Conservation (phyloP, 176 grass and related monocot species). For the Ensete glaucum region DNA sequence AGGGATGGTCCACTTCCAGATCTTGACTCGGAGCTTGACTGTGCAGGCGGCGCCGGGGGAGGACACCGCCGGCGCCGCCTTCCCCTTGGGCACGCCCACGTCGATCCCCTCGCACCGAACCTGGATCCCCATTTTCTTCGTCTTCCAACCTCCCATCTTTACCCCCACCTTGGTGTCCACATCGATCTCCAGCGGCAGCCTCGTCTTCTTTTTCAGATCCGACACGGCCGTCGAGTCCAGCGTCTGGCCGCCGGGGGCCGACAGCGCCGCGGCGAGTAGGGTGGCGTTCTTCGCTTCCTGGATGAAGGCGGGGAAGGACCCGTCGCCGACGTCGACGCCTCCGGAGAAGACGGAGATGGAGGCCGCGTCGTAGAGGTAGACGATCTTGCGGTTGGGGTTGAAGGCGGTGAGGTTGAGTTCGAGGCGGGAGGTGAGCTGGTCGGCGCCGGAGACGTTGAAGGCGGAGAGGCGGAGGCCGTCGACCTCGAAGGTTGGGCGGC, state of each 20-base stretch:
- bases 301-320: constrained; percentile 50
- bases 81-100: constrained; percentile 48
- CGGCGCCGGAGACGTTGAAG: constrained; percentile 48
- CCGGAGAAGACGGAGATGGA: constrained; percentile 45
- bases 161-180: constrained; percentile 89
- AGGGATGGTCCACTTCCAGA: constrained; percentile 99
- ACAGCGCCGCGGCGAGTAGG: constrained; percentile 46
- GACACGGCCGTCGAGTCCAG: constrained; percentile 53
- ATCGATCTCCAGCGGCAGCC: constrained; percentile 47
- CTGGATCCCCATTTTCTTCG: constrained; percentile 74
- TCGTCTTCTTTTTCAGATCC: constrained; percentile 77
- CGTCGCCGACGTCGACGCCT: constrained; percentile 62
- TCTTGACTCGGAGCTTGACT: constrained; percentile 94
- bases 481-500: constrained; percentile 75
- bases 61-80: constrained; percentile 11
- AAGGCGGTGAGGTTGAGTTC: constrained; percentile 57
- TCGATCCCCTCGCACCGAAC: constrained; percentile 70
- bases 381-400: constrained; percentile 94
- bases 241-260: constrained; percentile 29
- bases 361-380: constrained; percentile 87
- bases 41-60: constrained; percentile 25
- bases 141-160: constrained; percentile 53
- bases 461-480: constrained; percentile 39
- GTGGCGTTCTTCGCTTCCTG: constrained; percentile 83
- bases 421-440: constrained; percentile 29